Base-by-base conservation (phyloP, 2,329 filamentous ascomycete species). In the Paracorniculantispora psalliotae region DNA sequence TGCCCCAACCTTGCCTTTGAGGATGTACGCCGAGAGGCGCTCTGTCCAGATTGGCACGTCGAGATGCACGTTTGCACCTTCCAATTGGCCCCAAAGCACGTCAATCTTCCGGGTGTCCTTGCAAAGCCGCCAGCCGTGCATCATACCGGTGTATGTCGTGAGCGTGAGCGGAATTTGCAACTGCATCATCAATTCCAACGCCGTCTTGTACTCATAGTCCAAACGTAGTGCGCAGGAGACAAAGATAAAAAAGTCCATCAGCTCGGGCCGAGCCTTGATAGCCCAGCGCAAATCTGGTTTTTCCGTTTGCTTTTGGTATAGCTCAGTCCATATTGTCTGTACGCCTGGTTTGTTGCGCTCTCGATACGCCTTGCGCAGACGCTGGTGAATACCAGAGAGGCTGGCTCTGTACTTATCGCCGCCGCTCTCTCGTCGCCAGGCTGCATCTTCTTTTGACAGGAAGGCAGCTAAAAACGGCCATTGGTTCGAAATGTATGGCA, bases 141-240 rank as follows among this genome's bases (percentile, higher is more conserved):
- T 82, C 81, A 94, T 88, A 46, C 83, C 76, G 41, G 85, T 88
- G 82, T 89, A 94, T 0, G 89, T 88, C 64, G 76, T 80, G 57
- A 87, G 66, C 7, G 80, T 85, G 15, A 89, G 87, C 59, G 75
- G 70, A 30, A 88, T 68, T 1, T 81, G 83, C 54, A 81, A 63
- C 41, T 67, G 63, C 33, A 68, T 63, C 77, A 82, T 82, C 46
- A 74, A 59, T 33, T 75, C 72, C 65, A 80, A 71, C 4, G 69
- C 70, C 55, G 74, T 71, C 51, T 73, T 68, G 13, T 74, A 55
- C 59, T 63, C 65, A n/a, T 59, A 43, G 2, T 67, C 61, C 10
- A 68, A 67, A 1, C 68, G 67, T 2, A 72, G 56, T 7, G 71
- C 71, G 57, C 76, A 78, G 69, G 72, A 73, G 2, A 75, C 68